phyloP scores from a whole-genome alignment of 2,329 filamentous ascomycete species.

The Talaromyces albobiverticillius region DNA sequence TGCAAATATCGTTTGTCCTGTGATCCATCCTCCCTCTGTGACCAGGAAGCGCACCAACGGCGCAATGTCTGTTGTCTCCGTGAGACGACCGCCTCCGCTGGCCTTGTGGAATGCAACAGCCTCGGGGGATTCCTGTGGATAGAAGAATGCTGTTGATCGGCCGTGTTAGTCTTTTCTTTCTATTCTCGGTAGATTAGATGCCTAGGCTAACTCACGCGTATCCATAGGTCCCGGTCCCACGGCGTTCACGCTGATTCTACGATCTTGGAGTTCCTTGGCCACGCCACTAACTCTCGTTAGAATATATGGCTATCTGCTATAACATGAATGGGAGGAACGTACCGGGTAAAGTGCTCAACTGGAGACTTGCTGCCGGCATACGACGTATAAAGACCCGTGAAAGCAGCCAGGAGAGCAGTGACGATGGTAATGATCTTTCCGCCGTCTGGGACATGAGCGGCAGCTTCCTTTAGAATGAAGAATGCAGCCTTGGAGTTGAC shows the following conservation, averaged over 20 bases:
- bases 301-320: neutral
- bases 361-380: conserved; percentile 56
- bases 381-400: conserved; percentile 45
- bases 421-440: conserved; percentile 49
- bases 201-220: conserved; percentile 39
- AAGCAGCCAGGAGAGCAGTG: conserved; percentile 46
- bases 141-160: conserved; percentile 42
- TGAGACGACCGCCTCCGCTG: conserved; percentile 42
- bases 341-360: conserved; percentile 58
- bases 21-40: conserved; percentile 47
- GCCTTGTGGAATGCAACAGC: conserved; percentile 46
- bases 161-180: neutral
- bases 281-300: conserved; percentile 32
- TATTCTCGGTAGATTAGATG: neutral
- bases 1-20: conserved; percentile 49
- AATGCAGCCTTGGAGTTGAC: conserved; percentile 49
- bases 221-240: conserved; percentile 55
- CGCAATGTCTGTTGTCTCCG: conserved; percentile 45
- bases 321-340: conserved; percentile 26
- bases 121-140: conserved; percentile 42
- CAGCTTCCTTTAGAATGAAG: conserved; percentile 45
- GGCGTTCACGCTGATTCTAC: conserved; percentile 52
- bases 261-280: conserved; percentile 54
- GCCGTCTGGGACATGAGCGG: conserved; percentile 42
- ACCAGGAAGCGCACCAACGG: conserved; percentile 45